Base-by-base conservation (phyloP, 2,329 filamentous ascomycete species). In the Alternaria conjuncta region DNA sequence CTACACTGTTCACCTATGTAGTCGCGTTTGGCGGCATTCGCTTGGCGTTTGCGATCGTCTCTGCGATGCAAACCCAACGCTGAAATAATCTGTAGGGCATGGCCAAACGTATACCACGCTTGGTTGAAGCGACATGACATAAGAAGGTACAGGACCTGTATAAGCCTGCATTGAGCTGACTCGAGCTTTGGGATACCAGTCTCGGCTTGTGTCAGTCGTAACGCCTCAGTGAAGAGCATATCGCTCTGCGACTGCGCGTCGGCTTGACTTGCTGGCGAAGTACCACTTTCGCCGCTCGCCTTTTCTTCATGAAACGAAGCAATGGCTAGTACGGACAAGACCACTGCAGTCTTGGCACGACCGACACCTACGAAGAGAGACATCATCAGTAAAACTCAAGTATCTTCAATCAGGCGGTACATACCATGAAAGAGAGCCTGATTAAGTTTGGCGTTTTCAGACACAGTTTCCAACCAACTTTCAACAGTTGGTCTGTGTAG, bases 71-170 rank as follows among this genome's bases (percentile, higher is more conserved):
- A 60, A 5, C 84, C 82, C 2, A 86, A 51, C 5, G 75, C 81
- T 0, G 82, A 83, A 0, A 85, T 79, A 2, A 88, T 82, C 45
- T 86, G 87, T 4, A 87, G 73, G 0, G 85, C 82, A 4, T 83
- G 86, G 0, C 87, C 87, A 72, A 89, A 89, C 3, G 82, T 80
- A 66, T 87, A 88, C 86, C 87, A 88, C 5, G 85, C 86, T 50
- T 87, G 84, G 54, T 88, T 88, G 70, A 87, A 84, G 0, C 87
- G 82, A 2, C 86, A 87, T 0, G 86, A 87, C 20, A 83, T 84
- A 0, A 89, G 79, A 6, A 89, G 78, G 63, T 87, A 89, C 2
- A 88, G 75, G 3, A 86, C 86, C 65, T 88, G 86, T 2, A 87
- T 80, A 0, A 89, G 74, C 20, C 86, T 81, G 11, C 84, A 84